phyloP scores from a whole-genome alignment of 768 basidiomycete species.

The Jaapia argillacea region DNA sequence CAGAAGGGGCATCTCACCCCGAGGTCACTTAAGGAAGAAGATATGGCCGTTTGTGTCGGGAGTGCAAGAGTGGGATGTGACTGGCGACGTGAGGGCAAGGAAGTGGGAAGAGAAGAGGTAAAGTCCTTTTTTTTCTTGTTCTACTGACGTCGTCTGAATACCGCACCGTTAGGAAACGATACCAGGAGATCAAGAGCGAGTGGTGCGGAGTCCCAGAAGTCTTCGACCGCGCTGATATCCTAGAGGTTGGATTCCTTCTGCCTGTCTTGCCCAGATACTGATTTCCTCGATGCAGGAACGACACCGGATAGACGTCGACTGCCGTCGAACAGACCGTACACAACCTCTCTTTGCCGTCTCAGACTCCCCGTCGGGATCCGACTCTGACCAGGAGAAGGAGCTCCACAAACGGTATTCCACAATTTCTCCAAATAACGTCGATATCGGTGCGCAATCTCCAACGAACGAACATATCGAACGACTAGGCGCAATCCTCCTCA shows the following conservation, averaged over 20 bases:
- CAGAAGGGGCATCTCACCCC: slow-evolving; percentile 52
- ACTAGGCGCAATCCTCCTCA: slow-evolving; percentile 78
- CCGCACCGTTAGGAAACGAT: slow-evolving; percentile 39
- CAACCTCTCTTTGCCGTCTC: slow-evolving; percentile 72
- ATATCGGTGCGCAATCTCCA: slow-evolving; percentile 81
- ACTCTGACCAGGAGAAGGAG: slow-evolving; percentile 44
- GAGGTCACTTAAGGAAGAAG: slow-evolving; percentile 49
- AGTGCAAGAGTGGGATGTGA: slow-evolving; percentile 73
- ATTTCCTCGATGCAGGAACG: slow-evolving; percentile 44
- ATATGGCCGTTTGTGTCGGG: slow-evolving; percentile 91
- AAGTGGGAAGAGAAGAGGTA: slow-evolving; percentile 61
- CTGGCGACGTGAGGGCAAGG: slow-evolving; percentile 44
- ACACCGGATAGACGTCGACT: slow-evolving; percentile 95
- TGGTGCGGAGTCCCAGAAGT: slow-evolving; percentile 84
- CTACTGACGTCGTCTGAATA: neutral
- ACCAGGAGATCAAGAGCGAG: slow-evolving; percentile 59
- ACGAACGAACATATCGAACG: slow-evolving; percentile 88
- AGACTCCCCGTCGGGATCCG: slow-evolving; percentile 13
- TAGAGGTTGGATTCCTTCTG: slow-evolving; percentile 52
- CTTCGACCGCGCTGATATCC: slow-evolving; percentile 66
- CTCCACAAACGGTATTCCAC: slow-evolving; percentile 47
- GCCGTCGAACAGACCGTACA: slow-evolving; percentile 90
- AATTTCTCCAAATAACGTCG: slow-evolving; percentile 63
- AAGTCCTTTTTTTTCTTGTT: slow-evolving; percentile 8
- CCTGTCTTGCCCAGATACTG: slow-evolving; percentile 2